Conservation (phyloP, 495 filamentous ascomycete genomes). For the Tuber brumale region DNA sequence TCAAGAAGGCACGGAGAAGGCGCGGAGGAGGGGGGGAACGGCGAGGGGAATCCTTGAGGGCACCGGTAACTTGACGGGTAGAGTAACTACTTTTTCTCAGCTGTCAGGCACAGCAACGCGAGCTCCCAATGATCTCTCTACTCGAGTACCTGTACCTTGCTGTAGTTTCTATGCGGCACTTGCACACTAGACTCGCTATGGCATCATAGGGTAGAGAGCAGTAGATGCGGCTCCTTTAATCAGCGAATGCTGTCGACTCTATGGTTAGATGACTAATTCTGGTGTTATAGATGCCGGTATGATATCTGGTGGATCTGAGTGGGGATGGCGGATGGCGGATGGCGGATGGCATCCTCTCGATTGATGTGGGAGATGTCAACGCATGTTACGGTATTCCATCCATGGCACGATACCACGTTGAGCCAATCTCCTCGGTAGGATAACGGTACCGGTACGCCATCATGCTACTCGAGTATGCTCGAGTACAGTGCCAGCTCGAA, state of each 20-base stretch:
- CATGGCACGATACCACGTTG: not conserved
- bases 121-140: not conserved
- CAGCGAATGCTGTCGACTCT: not conserved
- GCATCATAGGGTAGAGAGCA: not conserved
- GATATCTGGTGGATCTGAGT: not conserved
- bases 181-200: not conserved
- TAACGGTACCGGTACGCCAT: not conserved
- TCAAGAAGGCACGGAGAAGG: conserved; percentile 15
- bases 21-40: not conserved
- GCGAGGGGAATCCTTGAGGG: not conserved
- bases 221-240: not conserved
- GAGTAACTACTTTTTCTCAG: not conserved
- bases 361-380: not conserved
- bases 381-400: not conserved
- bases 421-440: not conserved
- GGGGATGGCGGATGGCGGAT: not conserved
- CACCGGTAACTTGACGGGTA: conserved; percentile 1
- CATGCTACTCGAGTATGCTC: not conserved
- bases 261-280: not conserved
- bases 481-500: not conserved
- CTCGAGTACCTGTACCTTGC: not conserved
- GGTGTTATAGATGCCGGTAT: not conserved
- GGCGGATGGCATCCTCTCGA: not conserved
- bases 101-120: not conserved
- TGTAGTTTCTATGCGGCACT: not conserved